Percentiles rank a stretch among this genome's conserved stretches.
These are phyloP conservation scores for Anisodus acutangulus DNA, from an alignment of 257 asterid genomes.

Conservation along the genomic window DNA sequence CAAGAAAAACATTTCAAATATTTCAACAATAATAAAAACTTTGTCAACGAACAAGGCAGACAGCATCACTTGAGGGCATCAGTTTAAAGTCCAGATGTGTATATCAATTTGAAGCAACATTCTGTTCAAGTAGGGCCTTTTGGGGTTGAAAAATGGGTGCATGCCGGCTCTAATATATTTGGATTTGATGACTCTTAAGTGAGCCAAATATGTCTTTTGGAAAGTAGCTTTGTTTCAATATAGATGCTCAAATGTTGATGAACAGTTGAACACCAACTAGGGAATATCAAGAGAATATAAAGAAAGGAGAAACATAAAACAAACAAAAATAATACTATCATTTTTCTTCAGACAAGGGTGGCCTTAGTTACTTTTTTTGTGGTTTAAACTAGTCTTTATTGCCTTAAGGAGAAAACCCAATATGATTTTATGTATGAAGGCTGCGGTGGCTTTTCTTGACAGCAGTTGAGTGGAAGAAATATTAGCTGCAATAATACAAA, in stretches of 20 bases:
- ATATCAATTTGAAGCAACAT: constrained; percentile 30
- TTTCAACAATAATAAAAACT: not conserved
- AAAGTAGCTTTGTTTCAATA: constrained; percentile 34
- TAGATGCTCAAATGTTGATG: constrained; percentile 27
- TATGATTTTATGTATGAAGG: constrained; percentile 25
- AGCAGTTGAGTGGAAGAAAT: constrained; percentile 30
- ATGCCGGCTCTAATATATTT: not conserved
- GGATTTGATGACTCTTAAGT: constrained; percentile 30
- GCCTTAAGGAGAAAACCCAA: constrained; percentile 22
- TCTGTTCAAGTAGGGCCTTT: constrained; percentile 34
- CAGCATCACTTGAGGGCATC: constrained; percentile 25
- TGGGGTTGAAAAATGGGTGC: constrained; percentile 26
- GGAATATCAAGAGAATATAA: not conserved
- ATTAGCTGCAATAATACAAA: constrained; percentile 21
- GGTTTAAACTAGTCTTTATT: not conserved
- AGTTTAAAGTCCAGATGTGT: not conserved
- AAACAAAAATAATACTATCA: not conserved
- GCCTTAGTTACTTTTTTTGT: constrained; percentile 26
- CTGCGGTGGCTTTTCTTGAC: constrained; percentile 37
- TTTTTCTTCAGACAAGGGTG: constrained; percentile 34
- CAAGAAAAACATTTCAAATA: not conserved
- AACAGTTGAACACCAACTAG: not conserved
- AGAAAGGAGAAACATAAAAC: constrained; percentile 14
- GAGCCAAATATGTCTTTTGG: constrained; percentile 32
- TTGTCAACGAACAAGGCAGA: not conserved